Evolutionary conservation across 208 protist genomes (phyloP), one percentile per base, ranked within the genome.

Genomic region (Leishmania guyanensis): DNA sequence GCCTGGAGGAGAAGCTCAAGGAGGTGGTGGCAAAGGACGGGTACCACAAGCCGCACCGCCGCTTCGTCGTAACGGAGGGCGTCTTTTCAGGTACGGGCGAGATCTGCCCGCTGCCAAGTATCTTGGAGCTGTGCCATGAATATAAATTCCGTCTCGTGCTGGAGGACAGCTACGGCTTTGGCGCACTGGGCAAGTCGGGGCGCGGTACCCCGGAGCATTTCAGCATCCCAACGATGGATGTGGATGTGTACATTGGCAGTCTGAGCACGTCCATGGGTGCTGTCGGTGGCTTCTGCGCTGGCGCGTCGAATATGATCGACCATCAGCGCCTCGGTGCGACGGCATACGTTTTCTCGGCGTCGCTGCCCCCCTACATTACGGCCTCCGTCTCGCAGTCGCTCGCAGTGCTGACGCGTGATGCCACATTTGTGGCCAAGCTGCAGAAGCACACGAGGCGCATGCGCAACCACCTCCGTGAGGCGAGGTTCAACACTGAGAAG

Each of bases 341-440:
- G 0, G 99, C 98, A 50, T 99, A 99, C 90, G 93, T 98, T 62
- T 99, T 99, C 89, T 99, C 97, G 22, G 99, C 99, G 10, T 99
- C 99, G 9, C 84, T 99, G 14, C 99, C 99, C 17, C 96, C 98
- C 16, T 99, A 99, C 84, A 75, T 99, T 9, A 97, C 97, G 4
- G 86, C 91, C 3, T 92, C 95, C 17, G 94, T 95, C 22, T 91
- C 90, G 16, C 85, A 84, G 56, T 93, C 90, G 5, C 81, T 99
- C 17, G 79, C 89, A 1, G 74, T 97, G 12, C 82, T 99, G 5
- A 81, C 97, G 66, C 66, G 83, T 20, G 87, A 97, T 70, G 29
- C 75, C 51, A 83, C 69, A 39, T 87, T 81, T 60, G 75, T 90
- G 29, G 66, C 77, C 72, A 82, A 83, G 20, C 73, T 98, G 62